Conservation (phyloP, 2,329 filamentous ascomycete species). For the Colletotrichum liaoningense region DNA sequence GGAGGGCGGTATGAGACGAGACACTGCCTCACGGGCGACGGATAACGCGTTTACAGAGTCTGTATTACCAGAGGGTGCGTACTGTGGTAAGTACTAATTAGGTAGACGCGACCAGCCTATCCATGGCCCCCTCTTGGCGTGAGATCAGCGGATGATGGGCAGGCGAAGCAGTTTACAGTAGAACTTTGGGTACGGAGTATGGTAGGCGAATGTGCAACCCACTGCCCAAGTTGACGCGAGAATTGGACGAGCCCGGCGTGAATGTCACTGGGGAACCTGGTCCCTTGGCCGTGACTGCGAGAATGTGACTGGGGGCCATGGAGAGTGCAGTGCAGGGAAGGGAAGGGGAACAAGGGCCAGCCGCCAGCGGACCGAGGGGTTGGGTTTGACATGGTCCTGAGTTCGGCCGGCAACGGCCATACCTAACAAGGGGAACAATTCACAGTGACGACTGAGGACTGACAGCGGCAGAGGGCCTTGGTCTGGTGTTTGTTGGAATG, state of each 20-base stretch:
- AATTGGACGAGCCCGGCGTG: background rate
- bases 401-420: background rate
- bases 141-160: constrained; percentile 10
- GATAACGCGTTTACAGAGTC: constrained; percentile 9
- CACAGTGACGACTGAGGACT: background rate
- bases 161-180: background rate
- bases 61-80: background rate
- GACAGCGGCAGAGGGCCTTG: background rate
- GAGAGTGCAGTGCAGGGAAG: too few relatives aligned
- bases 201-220: background rate
- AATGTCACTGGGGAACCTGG: background rate
- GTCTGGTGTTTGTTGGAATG: background rate
- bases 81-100: background rate
- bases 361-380: constrained; percentile 17
- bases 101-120: constrained; percentile 8
- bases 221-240: background rate
- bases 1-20: background rate
- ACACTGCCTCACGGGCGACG: background rate
- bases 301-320: background rate
- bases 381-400: constrained; percentile 17
- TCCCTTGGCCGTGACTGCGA: background rate
- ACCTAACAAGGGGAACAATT: constrained; percentile 26
- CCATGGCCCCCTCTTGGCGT: background rate
- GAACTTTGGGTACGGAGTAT: background rate
- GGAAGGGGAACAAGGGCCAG: background rate